These are phyloP conservation scores for Clitocybe nebularis DNA, from an alignment of 1,284 basidiomycete genomes.

Conservation along the genomic window DNA sequence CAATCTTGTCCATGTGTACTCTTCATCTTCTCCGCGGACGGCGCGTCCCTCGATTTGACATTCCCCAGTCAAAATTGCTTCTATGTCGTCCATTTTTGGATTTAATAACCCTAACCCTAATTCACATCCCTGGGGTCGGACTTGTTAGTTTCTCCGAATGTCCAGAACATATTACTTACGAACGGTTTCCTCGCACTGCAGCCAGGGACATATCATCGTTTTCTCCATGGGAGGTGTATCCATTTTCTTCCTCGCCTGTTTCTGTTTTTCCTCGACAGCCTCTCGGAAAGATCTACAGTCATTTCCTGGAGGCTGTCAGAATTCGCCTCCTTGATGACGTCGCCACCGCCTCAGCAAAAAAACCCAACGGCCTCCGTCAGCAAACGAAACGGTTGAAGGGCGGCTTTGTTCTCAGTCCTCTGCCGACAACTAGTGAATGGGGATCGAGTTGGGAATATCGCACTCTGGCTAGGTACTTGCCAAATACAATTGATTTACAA, in stretches of 20 bases:
- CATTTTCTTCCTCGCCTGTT: conserved; percentile 37
- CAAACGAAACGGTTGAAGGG: conserved; percentile 43
- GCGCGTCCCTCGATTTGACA: conserved; percentile 2
- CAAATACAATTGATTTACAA: conserved; percentile 1
- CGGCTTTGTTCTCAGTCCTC: conserved; percentile 56
- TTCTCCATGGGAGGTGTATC: conserved; percentile 42
- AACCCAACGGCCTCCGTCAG: conserved; percentile 19
- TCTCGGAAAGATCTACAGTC: conserved; percentile 42
- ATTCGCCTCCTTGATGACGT: conserved; percentile 54
- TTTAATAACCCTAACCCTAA: conserved; percentile 18
- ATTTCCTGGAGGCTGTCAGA: conserved; percentile 41
- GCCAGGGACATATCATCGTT: conserved; percentile 41
- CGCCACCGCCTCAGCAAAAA: conserved; percentile 31
- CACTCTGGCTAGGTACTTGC: conserved; percentile 38
- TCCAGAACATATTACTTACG: too few species aligned
- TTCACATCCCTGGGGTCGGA: too few species aligned
- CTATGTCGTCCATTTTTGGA: conserved; percentile 7
- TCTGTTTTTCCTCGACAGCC: conserved; percentile 38
- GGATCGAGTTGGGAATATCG: conserved; percentile 57
- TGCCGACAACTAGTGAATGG: conserved; percentile 50
- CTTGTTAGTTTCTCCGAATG: too few species aligned
- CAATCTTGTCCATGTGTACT: conserved; percentile 4
- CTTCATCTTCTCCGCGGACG: neutral
- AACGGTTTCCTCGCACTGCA: too few species aligned
- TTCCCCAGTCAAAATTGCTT: conserved; percentile 11